Evolutionary conservation across 2,329 filamentous ascomycete species (phyloP), one percentile per base, ranked within the genome.

Genomic region (Coleophoma cylindrospora): DNA sequence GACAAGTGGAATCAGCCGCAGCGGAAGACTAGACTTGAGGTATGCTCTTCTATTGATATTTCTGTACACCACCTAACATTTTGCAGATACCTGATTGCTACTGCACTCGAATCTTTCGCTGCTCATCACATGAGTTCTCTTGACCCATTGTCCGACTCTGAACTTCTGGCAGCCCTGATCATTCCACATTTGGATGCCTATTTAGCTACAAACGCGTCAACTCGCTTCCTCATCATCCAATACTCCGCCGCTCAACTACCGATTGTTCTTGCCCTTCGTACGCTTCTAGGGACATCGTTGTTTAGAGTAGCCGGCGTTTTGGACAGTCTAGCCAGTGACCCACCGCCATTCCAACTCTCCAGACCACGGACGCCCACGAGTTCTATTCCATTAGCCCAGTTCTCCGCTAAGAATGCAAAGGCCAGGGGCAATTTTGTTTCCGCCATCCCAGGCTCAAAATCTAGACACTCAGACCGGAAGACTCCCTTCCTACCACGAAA

Each of bases 121-220:
- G 78, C 74, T 5, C 68, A 74, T 1, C 78, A 79, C 50, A 72
- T 73, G 1, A 64, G 77, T 8, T 61, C 72, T 3, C 73, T 73
- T 33, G 74, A 76, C 50, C 79, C 78, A 0, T 77, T 82, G 52
- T 69, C 71, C 14, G 76, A 80, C 56, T 72, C 77, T 1, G 68
- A 73, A 19, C 67, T 79, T 14, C 71, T 85, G 2, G 81, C 82
- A 2, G 75, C 76, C 1, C 69, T 83, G 2, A 71, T 85, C 19
- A 69, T 84, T 37, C 79, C 81, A 1, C 79, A 83, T 52, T 69
- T 86, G 1, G 81, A 85, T 57, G 74, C 75, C 0, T 84, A 82
- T 54, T 68, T 85, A 45, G 71, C 74, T 4, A 67, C 73, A 2
- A 77, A 83, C 54, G 60, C 72, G 2, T 68, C 74, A 36, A 75